Conservation (phyloP, 495 filamentous ascomycete species). For the Penicillium herquei region DNA sequence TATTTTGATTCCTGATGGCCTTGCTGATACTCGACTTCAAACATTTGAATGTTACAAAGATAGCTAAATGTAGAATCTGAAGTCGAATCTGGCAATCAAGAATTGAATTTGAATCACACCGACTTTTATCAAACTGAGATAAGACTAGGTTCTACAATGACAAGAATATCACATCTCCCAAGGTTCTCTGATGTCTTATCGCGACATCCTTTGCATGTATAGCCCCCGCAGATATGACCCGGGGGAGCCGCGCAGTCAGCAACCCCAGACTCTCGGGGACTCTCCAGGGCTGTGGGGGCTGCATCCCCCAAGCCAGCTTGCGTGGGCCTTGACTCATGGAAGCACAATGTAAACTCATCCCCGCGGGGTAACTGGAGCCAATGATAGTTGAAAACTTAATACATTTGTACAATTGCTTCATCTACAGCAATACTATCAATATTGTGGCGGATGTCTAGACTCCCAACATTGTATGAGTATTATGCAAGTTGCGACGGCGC, state of each 20-base stretch:
- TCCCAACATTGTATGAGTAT: no score
- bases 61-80: not conserved
- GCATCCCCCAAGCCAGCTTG: not conserved
- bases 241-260: conserved; percentile 15
- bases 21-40: no score
- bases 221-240: conserved; percentile 11
- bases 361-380: not conserved
- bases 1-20: not conserved
- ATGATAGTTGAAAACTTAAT: not conserved
- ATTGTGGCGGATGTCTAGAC: no score
- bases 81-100: not conserved
- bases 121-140: conserved; percentile 7
- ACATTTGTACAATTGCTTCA: not conserved
- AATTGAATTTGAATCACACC: not conserved
- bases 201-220: not conserved
- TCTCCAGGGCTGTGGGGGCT: conserved; percentile 1
- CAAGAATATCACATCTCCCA: not conserved
- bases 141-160: not conserved
- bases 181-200: conserved; percentile 9
- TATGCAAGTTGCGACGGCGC: not conserved
- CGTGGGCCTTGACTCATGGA: not conserved
- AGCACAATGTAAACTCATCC: not conserved
- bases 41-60: no score
- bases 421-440: not conserved
- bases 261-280: not conserved